Evolutionary conservation across 306 rosid species (phyloP).

Genomic region (Prunus persica): Prunus_persica_NCBIv2 NC_034009.1:36389501-36390000

Average conservation of each 20-base stretch:
- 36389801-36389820: slow-evolving; percentile 96
- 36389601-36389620: neutral
- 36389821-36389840: slow-evolving; percentile 91
- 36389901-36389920: neutral
- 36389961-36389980: slow-evolving; percentile 7
- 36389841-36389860: slow-evolving; percentile 19
- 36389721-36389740: neutral
- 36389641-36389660: neutral
- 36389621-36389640: neutral
- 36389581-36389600: neutral
- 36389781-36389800: slow-evolving; percentile 97
- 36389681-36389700: neutral
- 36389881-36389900: neutral
- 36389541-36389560: neutral
- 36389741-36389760: slow-evolving; percentile 31
- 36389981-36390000: neutral
- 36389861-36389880: neutral
- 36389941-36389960: slow-evolving; percentile 12
- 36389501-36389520: neutral
- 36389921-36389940: neutral
- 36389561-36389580: neutral
- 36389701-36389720: slow-evolving; percentile 8
- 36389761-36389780: slow-evolving; percentile 98
- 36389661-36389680: neutral
- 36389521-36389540: neutral